phyloP scores from a whole-genome alignment of 192 early-diverging fungal genomes.

The Gonapodya sp. region DNA sequence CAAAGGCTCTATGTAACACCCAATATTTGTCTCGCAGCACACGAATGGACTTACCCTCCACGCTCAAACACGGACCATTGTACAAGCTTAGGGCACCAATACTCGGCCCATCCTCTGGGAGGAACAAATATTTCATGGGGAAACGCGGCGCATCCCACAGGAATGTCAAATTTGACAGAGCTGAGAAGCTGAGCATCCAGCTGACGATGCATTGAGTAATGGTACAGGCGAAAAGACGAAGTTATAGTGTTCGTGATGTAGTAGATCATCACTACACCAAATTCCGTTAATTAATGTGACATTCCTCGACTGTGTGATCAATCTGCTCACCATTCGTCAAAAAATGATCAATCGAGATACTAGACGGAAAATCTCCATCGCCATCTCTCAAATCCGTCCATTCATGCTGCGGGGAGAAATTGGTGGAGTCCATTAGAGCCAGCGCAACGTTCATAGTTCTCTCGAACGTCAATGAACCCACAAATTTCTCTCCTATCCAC shows the following conservation, averaged over 20 bases:
- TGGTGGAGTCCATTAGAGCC: not conserved
- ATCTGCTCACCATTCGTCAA: conserved; percentile 31
- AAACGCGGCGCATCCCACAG: conserved; percentile 38
- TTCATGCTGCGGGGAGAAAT: conserved; percentile 14
- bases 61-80: not conserved
- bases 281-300: not conserved
- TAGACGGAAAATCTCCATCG: conserved; percentile 14
- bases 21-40: not conserved
- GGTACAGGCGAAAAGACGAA: conserved; percentile 50
- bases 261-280: conserved; percentile 34
- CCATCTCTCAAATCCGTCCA: conserved; percentile 2
- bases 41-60: not conserved
- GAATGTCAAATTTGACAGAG: conserved; percentile 2
- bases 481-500: conserved; percentile 43
- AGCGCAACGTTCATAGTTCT: not conserved
- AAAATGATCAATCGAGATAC: conserved; percentile 32
- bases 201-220: conserved; percentile 27
- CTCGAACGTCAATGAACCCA: conserved; percentile 9
- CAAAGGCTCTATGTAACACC: not conserved
- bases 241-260: conserved; percentile 51
- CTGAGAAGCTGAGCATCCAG: not conserved
- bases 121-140: conserved; percentile 37
- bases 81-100: conserved; percentile 13
- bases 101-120: conserved; percentile 23
- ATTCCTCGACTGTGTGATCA: not conserved